Evolutionary conservation across 108 stramenopile species (phyloP).

Genomic region (Schizochytrium sp.): DNA sequence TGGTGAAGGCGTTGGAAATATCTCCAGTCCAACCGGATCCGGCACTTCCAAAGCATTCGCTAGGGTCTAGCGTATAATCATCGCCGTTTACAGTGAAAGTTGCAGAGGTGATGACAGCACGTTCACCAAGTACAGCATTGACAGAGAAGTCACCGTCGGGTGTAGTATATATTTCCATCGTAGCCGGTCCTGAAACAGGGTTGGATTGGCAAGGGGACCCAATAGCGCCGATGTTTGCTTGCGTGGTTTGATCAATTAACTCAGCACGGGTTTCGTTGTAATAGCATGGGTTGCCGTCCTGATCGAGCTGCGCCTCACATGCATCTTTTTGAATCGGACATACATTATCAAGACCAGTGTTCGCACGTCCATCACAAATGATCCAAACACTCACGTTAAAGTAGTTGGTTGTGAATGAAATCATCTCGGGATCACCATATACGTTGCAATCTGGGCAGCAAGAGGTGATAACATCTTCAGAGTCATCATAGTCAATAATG

Average conservation of each 20-base stretch:
- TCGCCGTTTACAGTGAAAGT: neutral
- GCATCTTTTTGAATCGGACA: neutral
- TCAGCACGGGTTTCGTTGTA: conserved; percentile 30
- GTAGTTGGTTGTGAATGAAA: neutral
- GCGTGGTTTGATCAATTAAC: neutral
- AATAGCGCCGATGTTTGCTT: neutral
- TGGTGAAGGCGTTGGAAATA: neutral
- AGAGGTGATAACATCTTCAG: neutral
- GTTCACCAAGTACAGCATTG: conserved; percentile 1
- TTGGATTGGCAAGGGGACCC: conserved; percentile 55
- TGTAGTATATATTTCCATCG: conserved; percentile 19
- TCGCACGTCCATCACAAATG: neutral
- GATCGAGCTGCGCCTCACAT: neutral
- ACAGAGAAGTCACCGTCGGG: neutral
- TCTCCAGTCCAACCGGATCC: neutral
- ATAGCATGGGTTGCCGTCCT: conserved; percentile 16
- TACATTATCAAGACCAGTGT: neutral
- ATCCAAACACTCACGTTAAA: neutral
- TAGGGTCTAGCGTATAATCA: neutral
- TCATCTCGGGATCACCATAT: conserved; percentile 42
- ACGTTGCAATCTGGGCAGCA: conserved; percentile 14
- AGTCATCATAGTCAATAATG: neutral
- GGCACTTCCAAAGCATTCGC: conserved; percentile 28
- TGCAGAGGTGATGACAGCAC: neutral
- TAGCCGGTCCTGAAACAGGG: neutral